Conservation (phyloP, 768 basidiomycete species). For the Boletus subparvulus region DNA sequence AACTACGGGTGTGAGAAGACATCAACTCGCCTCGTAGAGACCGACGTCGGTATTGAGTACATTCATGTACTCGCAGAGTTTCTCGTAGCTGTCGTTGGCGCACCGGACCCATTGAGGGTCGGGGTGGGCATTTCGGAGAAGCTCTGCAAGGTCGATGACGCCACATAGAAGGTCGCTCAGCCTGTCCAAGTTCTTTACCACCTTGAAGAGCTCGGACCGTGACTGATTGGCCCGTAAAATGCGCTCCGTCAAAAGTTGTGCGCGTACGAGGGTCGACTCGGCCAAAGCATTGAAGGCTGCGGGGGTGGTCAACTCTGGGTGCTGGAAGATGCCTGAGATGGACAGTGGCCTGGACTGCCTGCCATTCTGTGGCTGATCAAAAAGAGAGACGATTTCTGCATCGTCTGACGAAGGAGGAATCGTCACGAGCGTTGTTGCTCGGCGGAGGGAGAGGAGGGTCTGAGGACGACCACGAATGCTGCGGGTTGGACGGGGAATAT, state of each 20-base stretch:
- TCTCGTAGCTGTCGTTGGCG: slow-evolving; percentile 86
- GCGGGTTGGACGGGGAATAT: slow-evolving; percentile 34
- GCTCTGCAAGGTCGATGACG: slow-evolving; percentile 94
- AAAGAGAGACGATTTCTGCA: slow-evolving; percentile 61
- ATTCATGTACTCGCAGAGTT: slow-evolving; percentile 96
- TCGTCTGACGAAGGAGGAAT: slow-evolving; percentile 68
- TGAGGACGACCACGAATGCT: slow-evolving; percentile 41
- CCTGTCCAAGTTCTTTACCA: slow-evolving; percentile 94
- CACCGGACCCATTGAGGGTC: slow-evolving; percentile 79
- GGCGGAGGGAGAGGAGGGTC: slow-evolving; percentile 12
- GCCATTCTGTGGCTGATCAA: slow-evolving; percentile 59
- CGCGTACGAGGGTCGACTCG: slow-evolving; percentile 76
- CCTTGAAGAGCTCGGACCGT: slow-evolving; percentile 71
- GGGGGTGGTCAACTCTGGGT: slow-evolving; percentile 70
- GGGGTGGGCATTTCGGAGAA: slow-evolving; percentile 91
- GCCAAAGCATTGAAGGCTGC: slow-evolving; percentile 69
- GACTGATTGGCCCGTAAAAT: slow-evolving; percentile 75
- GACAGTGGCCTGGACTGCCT: slow-evolving; percentile 42
- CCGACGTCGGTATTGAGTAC: slow-evolving; percentile 91
- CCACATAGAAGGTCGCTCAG: slow-evolving; percentile 95
- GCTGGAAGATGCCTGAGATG: slow-evolving; percentile 82
- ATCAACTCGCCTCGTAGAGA: slow-evolving; percentile 73
- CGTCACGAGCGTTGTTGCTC: slow-evolving; percentile 42
- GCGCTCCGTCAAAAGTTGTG: slow-evolving; percentile 79
- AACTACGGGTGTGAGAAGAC: slow-evolving; percentile 13